phyloP scores from a whole-genome alignment of 805 yeast species.

The Priceomyces melissophilus region DNA sequence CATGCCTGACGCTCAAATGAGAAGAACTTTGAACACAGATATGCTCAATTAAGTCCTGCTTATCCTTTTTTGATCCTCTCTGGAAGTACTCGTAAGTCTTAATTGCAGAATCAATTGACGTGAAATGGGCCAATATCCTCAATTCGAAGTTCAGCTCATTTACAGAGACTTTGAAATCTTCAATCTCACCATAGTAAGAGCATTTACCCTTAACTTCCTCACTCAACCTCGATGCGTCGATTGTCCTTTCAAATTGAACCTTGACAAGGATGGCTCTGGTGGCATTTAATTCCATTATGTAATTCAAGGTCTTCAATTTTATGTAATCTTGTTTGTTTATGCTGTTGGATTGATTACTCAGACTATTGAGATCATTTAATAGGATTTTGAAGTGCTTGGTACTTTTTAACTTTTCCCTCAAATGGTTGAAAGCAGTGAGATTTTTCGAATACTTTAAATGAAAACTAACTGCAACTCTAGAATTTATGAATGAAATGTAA shows the following conservation, averaged over 20 bases:
- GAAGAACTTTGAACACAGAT: constrained; percentile 8
- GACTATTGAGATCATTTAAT: constrained; percentile 20
- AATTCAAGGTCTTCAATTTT: constrained; percentile 39
- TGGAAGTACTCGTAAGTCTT: constrained; percentile 36
- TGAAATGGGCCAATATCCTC: constrained; percentile 31
- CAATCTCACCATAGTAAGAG: constrained; percentile 40
- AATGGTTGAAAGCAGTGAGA: constrained; percentile 17
- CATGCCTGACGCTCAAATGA: constrained; percentile 14
- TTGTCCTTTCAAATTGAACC: constrained; percentile 1
- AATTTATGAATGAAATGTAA: constrained; percentile 34
- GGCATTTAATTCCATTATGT: constrained; percentile 37
- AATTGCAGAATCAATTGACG: constrained; percentile 45
- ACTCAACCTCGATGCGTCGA: not conserved
- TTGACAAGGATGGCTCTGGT: constrained; percentile 29
- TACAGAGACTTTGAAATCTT: constrained; percentile 24
- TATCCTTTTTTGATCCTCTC: constrained; percentile 20
- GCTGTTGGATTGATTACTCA: constrained; percentile 5
- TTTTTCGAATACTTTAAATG: constrained; percentile 30
- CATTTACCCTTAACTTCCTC: constrained; percentile 25
- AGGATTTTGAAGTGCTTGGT: constrained; percentile 27
- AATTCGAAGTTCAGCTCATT: constrained; percentile 5
- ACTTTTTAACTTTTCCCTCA: constrained; percentile 21
- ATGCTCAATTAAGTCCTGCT: constrained; percentile 13
- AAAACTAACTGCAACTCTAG: constrained; percentile 30
- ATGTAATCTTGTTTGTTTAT: constrained; percentile 27